A percentile compares a stretch with the other conserved stretches of the same genome.
Evolutionary conservation across 257 asterid genomes (phyloP).

Genomic region (Solanum etuberosum): DNA sequence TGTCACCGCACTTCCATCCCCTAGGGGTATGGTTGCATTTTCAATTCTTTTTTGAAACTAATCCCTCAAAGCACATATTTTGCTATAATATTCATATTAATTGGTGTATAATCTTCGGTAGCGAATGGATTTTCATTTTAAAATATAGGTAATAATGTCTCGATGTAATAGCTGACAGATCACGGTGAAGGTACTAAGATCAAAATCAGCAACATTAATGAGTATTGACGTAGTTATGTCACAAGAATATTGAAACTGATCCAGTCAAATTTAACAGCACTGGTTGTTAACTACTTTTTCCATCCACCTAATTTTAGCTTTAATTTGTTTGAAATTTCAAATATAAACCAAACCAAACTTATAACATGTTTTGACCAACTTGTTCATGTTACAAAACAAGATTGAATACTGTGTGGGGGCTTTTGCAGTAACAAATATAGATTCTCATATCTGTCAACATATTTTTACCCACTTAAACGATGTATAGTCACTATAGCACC

Average conservation of each 20-base stretch:
- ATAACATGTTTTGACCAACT: not conserved
- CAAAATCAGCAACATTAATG: not conserved
- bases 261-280: not conserved
- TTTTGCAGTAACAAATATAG: not conserved
- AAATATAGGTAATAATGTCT: not conserved
- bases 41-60: not conserved
- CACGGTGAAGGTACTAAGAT: not conserved
- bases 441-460: not conserved
- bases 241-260: not conserved
- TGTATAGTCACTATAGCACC: not conserved
- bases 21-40: not conserved
- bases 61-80: not conserved
- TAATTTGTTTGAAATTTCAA: not conserved
- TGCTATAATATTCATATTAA: not conserved
- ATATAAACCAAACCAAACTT: not conserved
- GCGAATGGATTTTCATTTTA: not conserved
- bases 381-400: not conserved
- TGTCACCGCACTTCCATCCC: not conserved
- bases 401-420: not conserved
- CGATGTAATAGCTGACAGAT: not conserved
- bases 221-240: not conserved
- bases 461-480: not conserved
- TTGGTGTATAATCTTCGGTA: not conserved
- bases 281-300: not conserved
- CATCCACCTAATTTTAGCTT: not conserved